Conservation (phyloP, 2,329 filamentous ascomycete species). For the Sporothrix dimorphospora region DNA sequence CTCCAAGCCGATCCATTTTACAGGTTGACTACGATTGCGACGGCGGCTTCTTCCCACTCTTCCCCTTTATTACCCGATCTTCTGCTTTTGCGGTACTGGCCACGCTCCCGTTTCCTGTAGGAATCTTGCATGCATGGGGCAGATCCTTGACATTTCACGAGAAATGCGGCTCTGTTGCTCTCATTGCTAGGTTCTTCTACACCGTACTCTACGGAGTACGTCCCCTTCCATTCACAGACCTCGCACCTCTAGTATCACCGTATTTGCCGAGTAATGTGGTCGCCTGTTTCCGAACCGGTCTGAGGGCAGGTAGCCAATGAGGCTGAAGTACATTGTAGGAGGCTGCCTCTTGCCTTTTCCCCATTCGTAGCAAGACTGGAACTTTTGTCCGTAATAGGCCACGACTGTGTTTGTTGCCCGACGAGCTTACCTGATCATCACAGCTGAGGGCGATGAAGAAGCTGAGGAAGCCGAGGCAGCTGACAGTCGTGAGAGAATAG, state of each 20-base stretch:
- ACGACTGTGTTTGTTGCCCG: neutral
- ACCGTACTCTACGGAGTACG: no score
- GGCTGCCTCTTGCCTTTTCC: neutral
- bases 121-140: neutral
- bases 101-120: neutral
- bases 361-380: neutral
- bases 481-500: neutral
- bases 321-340: neutral
- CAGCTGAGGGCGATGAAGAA: neutral
- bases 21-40: no score
- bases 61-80: neutral
- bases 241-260: neutral
- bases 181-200: neutral
- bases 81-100: neutral
- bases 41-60: neutral
- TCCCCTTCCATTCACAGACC: no score
- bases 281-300: neutral
- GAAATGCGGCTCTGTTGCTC: neutral
- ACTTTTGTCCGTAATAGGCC: neutral
- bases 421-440: neutral
- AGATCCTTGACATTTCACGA: neutral
- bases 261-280: neutral
- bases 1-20: no score
- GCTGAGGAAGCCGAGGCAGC: neutral
- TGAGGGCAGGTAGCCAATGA: neutral